Base-by-base conservation (phyloP, 2,329 filamentous ascomycete species). In the Dactylellina haptotyla region DNA sequence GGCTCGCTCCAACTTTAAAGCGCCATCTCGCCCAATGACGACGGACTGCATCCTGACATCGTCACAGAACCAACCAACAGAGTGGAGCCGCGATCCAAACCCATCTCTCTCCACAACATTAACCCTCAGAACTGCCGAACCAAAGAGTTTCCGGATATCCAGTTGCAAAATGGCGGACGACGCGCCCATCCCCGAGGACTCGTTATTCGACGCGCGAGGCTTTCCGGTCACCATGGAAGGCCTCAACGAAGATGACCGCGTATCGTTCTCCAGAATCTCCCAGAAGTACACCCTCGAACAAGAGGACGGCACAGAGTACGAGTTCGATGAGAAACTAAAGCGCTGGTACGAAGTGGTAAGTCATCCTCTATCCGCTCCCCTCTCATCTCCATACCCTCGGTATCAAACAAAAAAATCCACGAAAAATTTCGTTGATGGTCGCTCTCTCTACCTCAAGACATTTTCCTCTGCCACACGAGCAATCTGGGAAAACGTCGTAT, bases 181-280 rank as follows among this genome's bases (percentile, higher is more conserved):
- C 23, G 26, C 51, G 23, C 58, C 6, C 25, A 18, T 30, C 23
- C 23, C 34, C 12, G 56, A 37, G 12, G 54, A 73, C 8, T 54
- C 69, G 20, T 51, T 64, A 28, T 73, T 66, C 56, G 70, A 75
- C 41, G 63, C 59, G 28, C 64, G 73, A 43, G 62, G 70, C 58
- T 87, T 89, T 64, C 87, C 87, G 20, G 87, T 83, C 16, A 83
- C 91, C 66, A 84, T 86, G 12, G 84, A 86, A 65, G 86, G 90
- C 51, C 96, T 96, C 80, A 88, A 90, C 78, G 83, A 83, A 69
- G 93, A 97, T 80, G 86, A 91, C 26, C 90, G 93, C 77, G 91
- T 97, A 79, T 94, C 92, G 4, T 96, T 90, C 82, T 94, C 91
- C n/a, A 90, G 87, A 79, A 84, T 92, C 74, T 90, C 94, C 81